Conservation (phyloP, 2,329 filamentous ascomycete genomes). For the Aspergillus melleus region DNA sequence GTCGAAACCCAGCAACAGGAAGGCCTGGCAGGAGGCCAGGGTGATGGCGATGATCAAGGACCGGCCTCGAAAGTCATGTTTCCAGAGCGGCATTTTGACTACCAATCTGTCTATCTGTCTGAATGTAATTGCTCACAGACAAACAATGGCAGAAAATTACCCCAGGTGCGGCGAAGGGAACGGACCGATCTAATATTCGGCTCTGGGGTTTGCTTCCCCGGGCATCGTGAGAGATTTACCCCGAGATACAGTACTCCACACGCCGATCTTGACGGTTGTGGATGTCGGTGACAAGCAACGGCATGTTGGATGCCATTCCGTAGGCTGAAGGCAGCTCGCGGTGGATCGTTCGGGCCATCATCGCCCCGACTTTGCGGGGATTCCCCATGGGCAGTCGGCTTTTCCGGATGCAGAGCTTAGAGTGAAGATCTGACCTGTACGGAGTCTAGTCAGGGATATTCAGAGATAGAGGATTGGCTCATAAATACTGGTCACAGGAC, state of each 20-base stretch:
- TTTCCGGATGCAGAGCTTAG: not conserved
- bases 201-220: not conserved
- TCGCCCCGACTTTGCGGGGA: constrained; percentile 14
- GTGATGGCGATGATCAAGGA: constrained; percentile 25
- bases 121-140: not conserved
- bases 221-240: not conserved
- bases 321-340: not conserved
- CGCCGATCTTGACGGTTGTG: not conserved
- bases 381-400: constrained; percentile 2
- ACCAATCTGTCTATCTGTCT: not conserved
- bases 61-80: constrained; percentile 23
- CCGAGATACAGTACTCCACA: not conserved
- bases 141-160: not conserved
- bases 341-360: constrained; percentile 11
- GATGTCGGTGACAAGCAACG: not conserved
- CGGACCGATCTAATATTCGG: not conserved
- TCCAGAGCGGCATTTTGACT: constrained; percentile 20
- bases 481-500: no score
- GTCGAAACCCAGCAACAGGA: constrained; percentile 47
- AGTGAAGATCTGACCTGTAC: not conserved
- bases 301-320: not conserved
- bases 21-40: constrained; percentile 44
- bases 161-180: no score
- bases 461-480: no score
- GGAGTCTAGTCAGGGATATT: not conserved